Percentiles rank a stretch among this genome's conserved stretches.
These are phyloP conservation scores for Tilletia walkeri DNA, from an alignment of 1,284 basidiomycete genomes.

Conservation along the genomic window DNA sequence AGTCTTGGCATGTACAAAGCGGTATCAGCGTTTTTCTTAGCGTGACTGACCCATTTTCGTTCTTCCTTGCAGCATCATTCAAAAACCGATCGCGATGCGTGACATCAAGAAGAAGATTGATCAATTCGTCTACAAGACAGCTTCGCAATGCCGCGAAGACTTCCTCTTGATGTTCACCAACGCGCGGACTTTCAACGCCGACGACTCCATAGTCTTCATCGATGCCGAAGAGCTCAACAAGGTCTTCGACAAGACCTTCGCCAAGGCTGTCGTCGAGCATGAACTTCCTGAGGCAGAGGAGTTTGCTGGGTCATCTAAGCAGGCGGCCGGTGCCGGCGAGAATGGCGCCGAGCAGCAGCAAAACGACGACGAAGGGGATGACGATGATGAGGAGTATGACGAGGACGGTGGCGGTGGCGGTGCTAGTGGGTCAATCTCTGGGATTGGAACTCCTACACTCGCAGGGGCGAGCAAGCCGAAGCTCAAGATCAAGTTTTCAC, in stretches of 20 bases:
- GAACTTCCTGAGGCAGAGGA: constrained; percentile 38
- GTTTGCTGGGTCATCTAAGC: not conserved
- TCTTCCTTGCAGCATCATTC: constrained; percentile 60
- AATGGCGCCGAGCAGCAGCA: not conserved
- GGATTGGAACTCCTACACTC: not conserved
- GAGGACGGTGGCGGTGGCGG: not conserved
- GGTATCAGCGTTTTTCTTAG: too few species aligned
- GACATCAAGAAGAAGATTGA: constrained; percentile 80
- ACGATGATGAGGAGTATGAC: constrained; percentile 8
- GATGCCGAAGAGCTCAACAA: constrained; percentile 65
- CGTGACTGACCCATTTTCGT: not conserved
- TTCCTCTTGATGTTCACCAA: constrained; percentile 88
- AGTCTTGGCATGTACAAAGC: not conserved
- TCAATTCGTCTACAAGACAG: constrained; percentile 71
- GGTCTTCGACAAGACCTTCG: constrained; percentile 48
- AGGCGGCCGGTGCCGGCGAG: not conserved
- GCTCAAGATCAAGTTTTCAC: constrained; percentile 16
- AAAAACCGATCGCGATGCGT: constrained; percentile 78
- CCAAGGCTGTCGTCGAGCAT: constrained; percentile 33
- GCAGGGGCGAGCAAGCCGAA: constrained; percentile 1
- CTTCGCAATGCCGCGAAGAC: constrained; percentile 73
- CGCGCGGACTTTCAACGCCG: constrained; percentile 64
- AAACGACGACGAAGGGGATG: constrained; percentile 6
- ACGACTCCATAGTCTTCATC: constrained; percentile 85
- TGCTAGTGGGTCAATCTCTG: not conserved